Conservation (phyloP, 2,329 filamentous ascomycete species). For the Trichoderma lentiforme region DNA sequence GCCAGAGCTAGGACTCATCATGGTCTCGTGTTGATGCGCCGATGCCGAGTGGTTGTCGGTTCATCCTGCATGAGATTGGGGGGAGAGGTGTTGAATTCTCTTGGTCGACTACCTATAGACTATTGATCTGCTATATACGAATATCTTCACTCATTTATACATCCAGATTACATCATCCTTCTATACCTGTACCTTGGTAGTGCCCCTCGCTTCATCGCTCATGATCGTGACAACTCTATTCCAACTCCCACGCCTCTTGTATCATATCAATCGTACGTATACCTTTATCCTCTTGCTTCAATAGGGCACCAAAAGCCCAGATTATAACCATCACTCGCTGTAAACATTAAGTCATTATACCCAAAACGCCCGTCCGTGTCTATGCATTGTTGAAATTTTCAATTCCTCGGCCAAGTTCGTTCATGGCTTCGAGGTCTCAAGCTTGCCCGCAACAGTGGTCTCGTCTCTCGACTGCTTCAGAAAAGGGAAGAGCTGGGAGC, state of each 20-base stretch:
- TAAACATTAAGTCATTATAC: background rate
- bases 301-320: background rate
- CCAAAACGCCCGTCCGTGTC: background rate
- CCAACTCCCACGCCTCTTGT: background rate
- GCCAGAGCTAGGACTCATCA: background rate
- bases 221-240: background rate
- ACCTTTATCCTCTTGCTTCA: background rate
- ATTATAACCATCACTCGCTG: background rate
- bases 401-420: background rate
- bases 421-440: constrained; percentile 22
- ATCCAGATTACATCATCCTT: background rate
- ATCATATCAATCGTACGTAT: background rate
- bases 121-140: background rate
- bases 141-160: background rate
- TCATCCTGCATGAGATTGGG: background rate
- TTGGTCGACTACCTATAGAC: too few species aligned
- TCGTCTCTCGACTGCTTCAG: constrained; percentile 86
- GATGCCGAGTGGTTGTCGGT: background rate
- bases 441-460: constrained; percentile 49
- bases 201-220: background rate
- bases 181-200: background rate
- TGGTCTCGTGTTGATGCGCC: background rate
- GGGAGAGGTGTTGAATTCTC: background rate
- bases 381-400: background rate
- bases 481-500: constrained; percentile 84